These are phyloP conservation scores for Euphrasia confusa DNA, from an alignment of 257 asterid species.

Conservation along the genomic window DNA sequence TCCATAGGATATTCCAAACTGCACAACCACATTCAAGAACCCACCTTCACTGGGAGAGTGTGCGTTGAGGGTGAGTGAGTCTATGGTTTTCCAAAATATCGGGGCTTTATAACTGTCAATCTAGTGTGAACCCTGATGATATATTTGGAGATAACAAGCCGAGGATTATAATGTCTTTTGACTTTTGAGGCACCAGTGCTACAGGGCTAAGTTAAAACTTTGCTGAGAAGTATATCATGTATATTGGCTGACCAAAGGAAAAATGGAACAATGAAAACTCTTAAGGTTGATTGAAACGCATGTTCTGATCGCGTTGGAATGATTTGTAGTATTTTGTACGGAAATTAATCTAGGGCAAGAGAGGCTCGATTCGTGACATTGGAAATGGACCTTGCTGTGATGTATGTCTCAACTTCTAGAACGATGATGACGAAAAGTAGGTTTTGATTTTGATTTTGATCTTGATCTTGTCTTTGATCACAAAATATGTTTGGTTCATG, in stretches of 20 bases:
- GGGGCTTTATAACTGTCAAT: slow-evolving; percentile 5
- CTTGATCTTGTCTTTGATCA: too few species aligned
- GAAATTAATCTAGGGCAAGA: neutral
- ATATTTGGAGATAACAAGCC: slow-evolving; percentile 2
- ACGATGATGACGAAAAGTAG: too few species aligned
- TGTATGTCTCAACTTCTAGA: too few species aligned
- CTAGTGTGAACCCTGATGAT: neutral
- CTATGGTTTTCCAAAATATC: neutral
- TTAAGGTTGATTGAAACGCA: neutral
- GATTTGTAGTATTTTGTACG: neutral
- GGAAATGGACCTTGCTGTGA: too few species aligned
- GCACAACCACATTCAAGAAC: slow-evolving; percentile 25
- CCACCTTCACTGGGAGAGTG: slow-evolving; percentile 24
- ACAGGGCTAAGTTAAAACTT: slow-evolving; percentile 21
- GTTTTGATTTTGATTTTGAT: too few species aligned
- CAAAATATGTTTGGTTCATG: too few species aligned
- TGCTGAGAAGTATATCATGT: slow-evolving; percentile 1
- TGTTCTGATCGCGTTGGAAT: neutral
- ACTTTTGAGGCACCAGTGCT: slow-evolving; percentile 16
- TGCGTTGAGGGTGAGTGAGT: slow-evolving; percentile 10
- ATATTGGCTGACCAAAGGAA: neutral
- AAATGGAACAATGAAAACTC: slow-evolving; percentile 1
- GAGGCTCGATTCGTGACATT: neutral
- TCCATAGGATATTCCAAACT: slow-evolving; percentile 2
- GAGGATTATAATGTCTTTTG: slow-evolving; percentile 18